These are phyloP conservation scores for Eutypella sp. DNA, from an alignment of 2,329 filamentous ascomycete genomes.

Conservation along the genomic window DNA sequence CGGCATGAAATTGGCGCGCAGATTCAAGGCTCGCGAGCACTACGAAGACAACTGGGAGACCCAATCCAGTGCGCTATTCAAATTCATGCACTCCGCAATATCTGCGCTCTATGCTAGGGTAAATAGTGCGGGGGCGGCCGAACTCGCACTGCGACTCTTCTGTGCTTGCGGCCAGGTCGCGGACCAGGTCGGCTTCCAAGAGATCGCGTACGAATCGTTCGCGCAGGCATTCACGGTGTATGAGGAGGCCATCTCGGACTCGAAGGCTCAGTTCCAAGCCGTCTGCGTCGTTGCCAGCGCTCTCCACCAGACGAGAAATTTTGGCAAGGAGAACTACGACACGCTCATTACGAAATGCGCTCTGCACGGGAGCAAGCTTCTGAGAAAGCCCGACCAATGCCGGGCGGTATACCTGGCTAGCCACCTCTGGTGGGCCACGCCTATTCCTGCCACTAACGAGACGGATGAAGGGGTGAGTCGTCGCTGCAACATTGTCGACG, in stretches of 20 bases:
- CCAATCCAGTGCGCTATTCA: conserved; percentile 74
- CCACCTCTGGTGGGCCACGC: conserved; percentile 96
- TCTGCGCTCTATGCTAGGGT: conserved; percentile 85
- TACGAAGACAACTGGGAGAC: conserved; percentile 62
- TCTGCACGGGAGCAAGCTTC: conserved; percentile 89
- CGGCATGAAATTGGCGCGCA: conserved; percentile 81
- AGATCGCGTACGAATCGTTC: conserved; percentile 97
- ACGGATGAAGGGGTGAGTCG: conserved; percentile 54
- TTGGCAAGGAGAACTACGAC: conserved; percentile 96
- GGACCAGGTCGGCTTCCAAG: conserved; percentile 86
- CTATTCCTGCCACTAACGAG: conserved; percentile 70
- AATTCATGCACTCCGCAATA: conserved; percentile 87
- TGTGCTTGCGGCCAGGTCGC: conserved; percentile 89
- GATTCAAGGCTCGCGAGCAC: conserved; percentile 87
- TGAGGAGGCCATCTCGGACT: conserved; percentile 93
- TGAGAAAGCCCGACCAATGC: conserved; percentile 98
- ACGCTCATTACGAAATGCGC: conserved; percentile 97
- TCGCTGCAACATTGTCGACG: neutral
- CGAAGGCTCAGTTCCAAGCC: conserved; percentile 94
- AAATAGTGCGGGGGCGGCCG: conserved; percentile 69
- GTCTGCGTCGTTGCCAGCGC: conserved; percentile 91
- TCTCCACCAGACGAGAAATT: conserved; percentile 82
- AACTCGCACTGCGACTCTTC: conserved; percentile 84
- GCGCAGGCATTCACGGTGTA: conserved; percentile 98
- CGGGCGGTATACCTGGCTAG: conserved; percentile 93